Evolutionary conservation across 2,329 filamentous ascomycete species (phyloP), one percentile per base, ranked within the genome.

Genomic region (Teratosphaeria destructans): DNA sequence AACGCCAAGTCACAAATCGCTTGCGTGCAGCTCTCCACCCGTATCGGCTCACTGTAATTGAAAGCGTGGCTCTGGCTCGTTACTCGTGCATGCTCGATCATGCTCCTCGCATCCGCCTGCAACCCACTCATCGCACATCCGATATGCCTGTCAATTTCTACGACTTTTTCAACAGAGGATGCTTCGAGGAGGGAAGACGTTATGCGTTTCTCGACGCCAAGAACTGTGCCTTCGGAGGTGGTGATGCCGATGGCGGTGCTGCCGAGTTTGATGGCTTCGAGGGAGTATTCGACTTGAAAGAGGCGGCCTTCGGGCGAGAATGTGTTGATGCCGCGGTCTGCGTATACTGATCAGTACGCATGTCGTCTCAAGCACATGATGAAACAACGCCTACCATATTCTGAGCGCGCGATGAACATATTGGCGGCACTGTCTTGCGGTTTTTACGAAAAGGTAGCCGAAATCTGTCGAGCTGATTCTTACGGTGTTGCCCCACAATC

Each of bases 261-360:
- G 68, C 94, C 94, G 68, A 97, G 89, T 82, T 99, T 99, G 85
- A 99, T 99, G 78, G 94, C 94, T 82, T 99, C 94, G 76, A 99
- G 88, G 62, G 94, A 97, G 85, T 99, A 99, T 88, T 99, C 94
- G 81, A 99, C 94, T 82, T 99, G 94, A 85, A 99, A 99, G 77
- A 99, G 89, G 78, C 94, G 94, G 73, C 94, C 94, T 84, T 99
- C 94, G 63, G 94, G 94, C 70, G 94, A 99, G 85, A 99, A 99
- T 84, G 94, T 99, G 84, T 96, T 97, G 85, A 97, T 96, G 73
- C 93, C 93, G 78, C 93, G 91, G 82, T 97, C 92, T 96, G 68
- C 59, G n/a, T 12, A 26, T 5, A 35, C 52, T 71, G 61, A 70
- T 67, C 61, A 32, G 27, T 37, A 54, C 26, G 12, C 4, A 19